Percentiles rank a stretch among this genome's conserved stretches.
These are phyloP conservation scores for Discostella stelligera DNA, from an alignment of 352 stramenopile genomes.

Conservation along the genomic window DNA sequence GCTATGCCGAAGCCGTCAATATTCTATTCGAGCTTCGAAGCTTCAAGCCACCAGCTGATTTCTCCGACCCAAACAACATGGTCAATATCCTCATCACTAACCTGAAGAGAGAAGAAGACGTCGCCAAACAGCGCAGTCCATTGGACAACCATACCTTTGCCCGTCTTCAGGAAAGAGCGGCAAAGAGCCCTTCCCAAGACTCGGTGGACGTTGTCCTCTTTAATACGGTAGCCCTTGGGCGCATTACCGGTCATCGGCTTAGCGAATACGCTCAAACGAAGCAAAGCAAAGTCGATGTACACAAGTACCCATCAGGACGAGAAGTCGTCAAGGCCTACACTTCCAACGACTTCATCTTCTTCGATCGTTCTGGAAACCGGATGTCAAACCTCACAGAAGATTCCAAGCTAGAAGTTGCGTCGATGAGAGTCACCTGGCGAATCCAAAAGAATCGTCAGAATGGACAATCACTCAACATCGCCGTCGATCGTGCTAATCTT, in stretches of 20 bases:
- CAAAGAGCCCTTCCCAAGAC: background rate
- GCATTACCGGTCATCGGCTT: constrained; percentile 9
- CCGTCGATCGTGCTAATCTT: too few relatives aligned
- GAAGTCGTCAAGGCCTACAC: background rate
- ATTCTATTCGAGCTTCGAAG: background rate
- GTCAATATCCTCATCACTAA: background rate
- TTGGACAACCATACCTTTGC: background rate
- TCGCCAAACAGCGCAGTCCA: constrained; percentile 31
- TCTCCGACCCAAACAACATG: background rate
- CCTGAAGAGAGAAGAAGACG: background rate
- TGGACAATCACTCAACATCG: background rate
- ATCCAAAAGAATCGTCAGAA: constrained; percentile 4
- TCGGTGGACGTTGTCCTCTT: background rate
- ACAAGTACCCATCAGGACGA: background rate
- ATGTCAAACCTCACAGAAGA: background rate
- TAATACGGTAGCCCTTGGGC: constrained; percentile 7
- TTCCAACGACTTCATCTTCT: background rate
- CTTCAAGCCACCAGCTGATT: background rate
- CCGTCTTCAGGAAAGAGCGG: background rate
- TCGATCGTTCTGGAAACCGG: background rate
- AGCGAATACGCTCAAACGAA: constrained; percentile 30
- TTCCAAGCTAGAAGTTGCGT: background rate
- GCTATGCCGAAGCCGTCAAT: background rate
- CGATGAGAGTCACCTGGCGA: background rate
- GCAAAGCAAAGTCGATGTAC: constrained; percentile 14